Evolutionary conservation across 1,284 basidiomycete genomes (phyloP).

Genomic region (Ceratorhiza oryzae-sativae): DNA sequence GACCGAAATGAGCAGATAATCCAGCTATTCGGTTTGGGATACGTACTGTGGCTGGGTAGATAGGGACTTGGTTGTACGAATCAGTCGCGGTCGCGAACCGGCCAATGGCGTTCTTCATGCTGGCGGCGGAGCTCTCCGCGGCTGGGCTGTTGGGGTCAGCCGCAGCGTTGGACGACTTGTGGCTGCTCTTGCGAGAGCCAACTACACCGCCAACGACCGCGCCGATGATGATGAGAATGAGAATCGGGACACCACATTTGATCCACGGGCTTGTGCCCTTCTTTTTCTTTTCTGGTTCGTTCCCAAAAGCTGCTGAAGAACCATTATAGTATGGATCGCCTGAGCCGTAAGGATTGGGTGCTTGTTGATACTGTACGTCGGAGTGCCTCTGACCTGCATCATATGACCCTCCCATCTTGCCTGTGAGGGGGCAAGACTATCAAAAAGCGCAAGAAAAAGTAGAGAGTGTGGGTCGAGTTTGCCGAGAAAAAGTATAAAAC

Average conservation of each 20-base stretch:
- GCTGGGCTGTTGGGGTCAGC: conserved; percentile 49
- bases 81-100: conserved; percentile 78
- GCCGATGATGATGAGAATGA: conserved; percentile 71
- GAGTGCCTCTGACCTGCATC: conserved; percentile 45
- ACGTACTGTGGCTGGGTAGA: conserved; percentile 88
- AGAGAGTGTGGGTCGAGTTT: conserved; percentile 25
- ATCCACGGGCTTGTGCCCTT: conserved; percentile 63
- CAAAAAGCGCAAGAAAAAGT: conserved; percentile 4
- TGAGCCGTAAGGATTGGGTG: conserved; percentile 44
- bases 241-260: conserved; percentile 69
- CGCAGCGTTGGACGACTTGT: conserved; percentile 47
- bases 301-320: conserved; percentile 39
- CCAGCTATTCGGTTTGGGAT: neutral
- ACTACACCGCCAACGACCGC: conserved; percentile 82
- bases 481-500: conserved; percentile 3
- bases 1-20: neutral
- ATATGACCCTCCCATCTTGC: conserved; percentile 23
- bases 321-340: conserved; percentile 44
- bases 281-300: conserved; percentile 47
- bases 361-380: conserved; percentile 44
- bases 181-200: conserved; percentile 64
- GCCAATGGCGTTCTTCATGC: conserved; percentile 67
- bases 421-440: neutral
- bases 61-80: conserved; percentile 72
- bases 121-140: conserved; percentile 61